Percentiles rank a stretch among this genome's conserved stretches.
phyloP scores from a whole-genome alignment of 164 flowering plant genomes.

The Buxus sempervirens region DNA sequence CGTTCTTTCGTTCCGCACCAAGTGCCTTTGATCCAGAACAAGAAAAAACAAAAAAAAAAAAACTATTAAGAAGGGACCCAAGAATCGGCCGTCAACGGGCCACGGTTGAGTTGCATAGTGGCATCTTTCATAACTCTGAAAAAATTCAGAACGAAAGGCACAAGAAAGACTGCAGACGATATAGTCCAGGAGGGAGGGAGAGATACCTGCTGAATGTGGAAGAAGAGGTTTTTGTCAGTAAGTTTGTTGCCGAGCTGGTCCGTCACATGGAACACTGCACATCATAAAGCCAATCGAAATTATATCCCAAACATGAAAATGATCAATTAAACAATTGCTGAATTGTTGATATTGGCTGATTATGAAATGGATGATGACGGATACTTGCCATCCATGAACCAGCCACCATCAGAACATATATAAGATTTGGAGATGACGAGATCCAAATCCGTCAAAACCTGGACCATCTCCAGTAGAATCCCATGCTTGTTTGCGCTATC shows the following conservation, averaged over 20 bases:
- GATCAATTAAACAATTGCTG: no score
- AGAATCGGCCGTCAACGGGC: no score
- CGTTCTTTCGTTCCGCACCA: constrained; percentile 38
- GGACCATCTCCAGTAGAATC: constrained; percentile 86
- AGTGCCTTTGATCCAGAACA: constrained; percentile 65
- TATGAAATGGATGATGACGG: not conserved
- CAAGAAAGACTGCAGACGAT: no score
- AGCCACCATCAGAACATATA: constrained; percentile 88
- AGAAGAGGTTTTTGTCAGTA: constrained; percentile 71
- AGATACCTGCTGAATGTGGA: constrained; percentile 80
- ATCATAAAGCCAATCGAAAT: constrained; percentile 25
- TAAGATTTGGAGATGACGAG: constrained; percentile 86
- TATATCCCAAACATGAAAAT: constrained; percentile 19
- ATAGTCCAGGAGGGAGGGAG: no score
- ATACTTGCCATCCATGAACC: constrained; percentile 92
- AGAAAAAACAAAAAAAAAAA: not conserved
- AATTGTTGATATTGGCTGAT: not conserved
- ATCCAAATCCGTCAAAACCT: constrained; percentile 89
- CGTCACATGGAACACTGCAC: constrained; percentile 86
- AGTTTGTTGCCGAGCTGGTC: constrained; percentile 73
- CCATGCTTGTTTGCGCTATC: constrained; percentile 84
- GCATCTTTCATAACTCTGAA: no score
- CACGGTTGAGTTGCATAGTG: no score
- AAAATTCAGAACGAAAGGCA: no score
- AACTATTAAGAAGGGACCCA: not conserved